phyloP scores from a whole-genome alignment of 257 asterid genomes.

The Solanum sejunctum region DNA sequence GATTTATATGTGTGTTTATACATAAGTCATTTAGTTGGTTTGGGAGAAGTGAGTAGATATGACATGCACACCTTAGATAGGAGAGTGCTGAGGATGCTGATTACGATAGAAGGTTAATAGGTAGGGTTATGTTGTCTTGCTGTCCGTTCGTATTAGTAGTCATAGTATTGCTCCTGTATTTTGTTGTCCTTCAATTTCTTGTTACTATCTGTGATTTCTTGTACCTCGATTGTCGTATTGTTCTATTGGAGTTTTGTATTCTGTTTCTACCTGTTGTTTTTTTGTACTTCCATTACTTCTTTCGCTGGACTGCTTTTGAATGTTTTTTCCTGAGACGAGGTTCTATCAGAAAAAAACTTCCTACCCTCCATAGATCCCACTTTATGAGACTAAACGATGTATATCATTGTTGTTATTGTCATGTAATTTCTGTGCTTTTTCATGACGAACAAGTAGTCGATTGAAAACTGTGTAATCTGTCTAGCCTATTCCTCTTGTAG shows the following conservation, averaged over 20 bases:
- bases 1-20: background rate
- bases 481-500: background rate
- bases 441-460: background rate
- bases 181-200: background rate
- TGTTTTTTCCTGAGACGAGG: background rate
- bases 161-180: background rate
- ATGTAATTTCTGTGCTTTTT: background rate
- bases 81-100: background rate
- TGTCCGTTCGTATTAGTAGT: background rate
- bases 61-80: background rate
- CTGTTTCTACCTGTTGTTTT: background rate
- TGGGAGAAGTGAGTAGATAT: background rate
- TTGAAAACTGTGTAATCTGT: background rate
- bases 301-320: background rate
- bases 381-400: background rate
- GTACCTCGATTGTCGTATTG: background rate
- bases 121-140: background rate
- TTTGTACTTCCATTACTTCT: background rate
- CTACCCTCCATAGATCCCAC: background rate
- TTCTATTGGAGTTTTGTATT: background rate
- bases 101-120: background rate
- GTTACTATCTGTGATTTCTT: background rate
- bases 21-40: background rate
- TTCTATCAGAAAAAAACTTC: background rate
- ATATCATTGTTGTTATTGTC: background rate